phyloP scores from a whole-genome alignment of 768 basidiomycete genomes.

The Lactifluus piperatus region DNA sequence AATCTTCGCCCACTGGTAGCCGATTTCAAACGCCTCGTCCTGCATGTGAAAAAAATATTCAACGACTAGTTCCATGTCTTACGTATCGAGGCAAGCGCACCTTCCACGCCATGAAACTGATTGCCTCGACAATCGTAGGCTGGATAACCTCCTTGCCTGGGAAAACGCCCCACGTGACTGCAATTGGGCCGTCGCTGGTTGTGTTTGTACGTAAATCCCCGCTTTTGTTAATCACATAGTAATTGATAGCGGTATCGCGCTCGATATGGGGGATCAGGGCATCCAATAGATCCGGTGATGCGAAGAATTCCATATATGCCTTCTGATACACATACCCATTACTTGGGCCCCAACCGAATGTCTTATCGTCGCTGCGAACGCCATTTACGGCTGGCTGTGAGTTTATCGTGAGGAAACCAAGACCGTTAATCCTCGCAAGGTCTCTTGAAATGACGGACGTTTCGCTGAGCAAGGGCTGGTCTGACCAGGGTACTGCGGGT shows the following conservation, averaged over 20 bases:
- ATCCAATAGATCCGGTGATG: slow-evolving; percentile 62
- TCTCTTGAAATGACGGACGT: slow-evolving; percentile 71
- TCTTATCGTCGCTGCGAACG: slow-evolving; percentile 70
- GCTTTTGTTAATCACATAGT: slow-evolving; percentile 94
- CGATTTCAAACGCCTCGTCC: slow-evolving; percentile 94
- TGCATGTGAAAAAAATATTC: slow-evolving; percentile 24
- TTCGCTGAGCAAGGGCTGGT: slow-evolving; percentile 77
- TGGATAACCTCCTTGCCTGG: slow-evolving; percentile 95
- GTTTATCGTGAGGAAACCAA: slow-evolving; percentile 95
- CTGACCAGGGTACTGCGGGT: slow-evolving; percentile 88
- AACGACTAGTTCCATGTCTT: neutral
- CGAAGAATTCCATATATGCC: slow-evolving; percentile 96
- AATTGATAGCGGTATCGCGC: slow-evolving; percentile 81
- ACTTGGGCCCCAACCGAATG: slow-evolving; percentile 88
- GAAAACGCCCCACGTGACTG: slow-evolving; percentile 99
- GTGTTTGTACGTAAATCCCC: slow-evolving; percentile 95
- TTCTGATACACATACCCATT: slow-evolving; percentile 97
- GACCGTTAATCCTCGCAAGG: slow-evolving; percentile 76
- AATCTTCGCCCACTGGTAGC: slow-evolving; percentile 81
- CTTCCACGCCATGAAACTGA: slow-evolving; percentile 99
- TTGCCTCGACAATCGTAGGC: slow-evolving; percentile 93
- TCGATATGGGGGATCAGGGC: slow-evolving; percentile 75
- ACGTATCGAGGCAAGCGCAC: slow-evolving; percentile 30
- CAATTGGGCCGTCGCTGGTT: slow-evolving; percentile 91
- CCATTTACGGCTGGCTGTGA: slow-evolving; percentile 96